Conservation (phyloP, 2,329 filamentous ascomycete species). For the Atkinsonella hypoxylon region DNA sequence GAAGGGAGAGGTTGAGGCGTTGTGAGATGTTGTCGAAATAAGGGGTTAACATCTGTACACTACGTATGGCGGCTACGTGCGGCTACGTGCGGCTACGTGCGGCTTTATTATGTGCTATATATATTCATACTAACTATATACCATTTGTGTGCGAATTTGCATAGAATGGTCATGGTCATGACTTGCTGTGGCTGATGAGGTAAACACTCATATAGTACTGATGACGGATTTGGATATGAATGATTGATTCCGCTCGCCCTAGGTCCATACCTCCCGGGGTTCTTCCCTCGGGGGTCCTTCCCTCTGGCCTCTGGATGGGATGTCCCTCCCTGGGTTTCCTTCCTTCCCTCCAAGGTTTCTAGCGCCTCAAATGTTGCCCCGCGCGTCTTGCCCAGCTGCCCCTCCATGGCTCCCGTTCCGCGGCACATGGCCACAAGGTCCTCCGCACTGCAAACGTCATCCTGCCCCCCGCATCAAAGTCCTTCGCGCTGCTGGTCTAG, state of each 20-base stretch:
- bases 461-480: not conserved
- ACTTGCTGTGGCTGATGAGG: too few relatives aligned
- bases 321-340: too few relatives aligned
- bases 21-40: constrained; percentile 19
- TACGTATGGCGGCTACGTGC: not conserved
- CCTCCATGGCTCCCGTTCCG: not conserved
- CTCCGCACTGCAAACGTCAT: not conserved
- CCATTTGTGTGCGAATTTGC: too few relatives aligned
- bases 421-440: constrained; percentile 5
- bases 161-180: too few relatives aligned
- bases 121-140: too few relatives aligned
- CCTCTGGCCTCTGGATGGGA: too few relatives aligned
- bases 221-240: too few relatives aligned
- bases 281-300: too few relatives aligned
- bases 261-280: too few relatives aligned
- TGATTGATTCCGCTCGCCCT: too few relatives aligned
- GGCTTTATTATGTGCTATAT: not conserved
- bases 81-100: not conserved
- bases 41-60: not conserved
- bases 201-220: too few relatives aligned
- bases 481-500: not conserved
- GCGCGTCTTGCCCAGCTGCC: constrained; percentile 4
- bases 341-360: too few relatives aligned
- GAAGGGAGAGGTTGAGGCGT: constrained; percentile 31
- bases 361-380: not conserved